phyloP scores from a whole-genome alignment of 2,329 filamentous ascomycete genomes.

The Emydomyces testavorans region DNA sequence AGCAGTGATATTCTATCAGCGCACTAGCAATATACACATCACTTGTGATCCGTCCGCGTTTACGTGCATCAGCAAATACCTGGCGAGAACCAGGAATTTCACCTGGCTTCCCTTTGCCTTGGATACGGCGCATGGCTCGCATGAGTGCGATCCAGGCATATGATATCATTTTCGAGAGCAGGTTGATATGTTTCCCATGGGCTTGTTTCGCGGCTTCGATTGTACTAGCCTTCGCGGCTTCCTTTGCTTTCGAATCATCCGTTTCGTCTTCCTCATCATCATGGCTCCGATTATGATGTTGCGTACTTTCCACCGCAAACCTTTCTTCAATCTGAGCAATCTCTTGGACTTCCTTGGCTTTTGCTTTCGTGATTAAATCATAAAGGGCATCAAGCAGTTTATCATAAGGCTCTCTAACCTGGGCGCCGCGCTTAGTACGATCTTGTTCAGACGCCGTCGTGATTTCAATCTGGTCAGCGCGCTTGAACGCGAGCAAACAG shows the following conservation, averaged over 20 bases:
- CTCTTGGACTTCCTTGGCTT: constrained; percentile 53
- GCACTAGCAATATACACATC: constrained; percentile 93
- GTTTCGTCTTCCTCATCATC: constrained; percentile 43
- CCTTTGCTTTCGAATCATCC: constrained; percentile 39
- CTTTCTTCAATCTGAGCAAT: constrained; percentile 45
- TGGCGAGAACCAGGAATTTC: constrained; percentile 64
- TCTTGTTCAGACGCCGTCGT: constrained; percentile 67
- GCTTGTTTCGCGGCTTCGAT: constrained; percentile 51
- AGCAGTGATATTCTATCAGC: constrained; percentile 87
- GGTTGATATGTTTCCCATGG: constrained; percentile 59
- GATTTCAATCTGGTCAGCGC: constrained; percentile 75
- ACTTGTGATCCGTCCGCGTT: constrained; percentile 75
- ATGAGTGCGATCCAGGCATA: constrained; percentile 93
- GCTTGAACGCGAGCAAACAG: constrained; percentile 76
- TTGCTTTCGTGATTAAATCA: constrained; percentile 61
- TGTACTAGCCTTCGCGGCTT: constrained; percentile 44
- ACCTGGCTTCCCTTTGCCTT: constrained; percentile 67
- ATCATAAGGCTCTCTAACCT: constrained; percentile 73
- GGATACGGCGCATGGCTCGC: constrained; percentile 83
- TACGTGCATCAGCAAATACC: constrained; percentile 79
- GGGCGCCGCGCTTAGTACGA: constrained; percentile 50
- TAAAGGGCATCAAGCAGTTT: constrained; percentile 80
- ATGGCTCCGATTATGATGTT: constrained; percentile 22
- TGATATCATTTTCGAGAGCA: constrained; percentile 74
- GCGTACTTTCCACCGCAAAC: constrained; percentile 36